Evolutionary conservation across 352 stramenopile genomes (phyloP), one percentile per base, ranked within the genome.

Genomic region (Globisporangium cystogenes): DNA sequence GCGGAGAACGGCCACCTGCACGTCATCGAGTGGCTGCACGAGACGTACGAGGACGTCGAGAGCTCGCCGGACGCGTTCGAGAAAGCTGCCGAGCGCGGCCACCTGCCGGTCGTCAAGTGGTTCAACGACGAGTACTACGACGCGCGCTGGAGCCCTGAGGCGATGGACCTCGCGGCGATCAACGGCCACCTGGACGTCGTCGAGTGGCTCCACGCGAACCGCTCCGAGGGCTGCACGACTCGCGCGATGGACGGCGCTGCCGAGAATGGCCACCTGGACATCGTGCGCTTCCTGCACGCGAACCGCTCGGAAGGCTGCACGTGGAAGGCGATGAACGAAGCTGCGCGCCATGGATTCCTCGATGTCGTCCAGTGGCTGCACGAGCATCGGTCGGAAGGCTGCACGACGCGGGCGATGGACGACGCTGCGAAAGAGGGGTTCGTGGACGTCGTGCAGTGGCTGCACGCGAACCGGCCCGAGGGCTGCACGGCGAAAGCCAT

Each of bases 391-490:
- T 24, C 2, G 0, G 58, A 66, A 50, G 62, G 62, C n/a, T 69
- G 62, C 31, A 67, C 55, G 23, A 62, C 52, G 15, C 26, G 50
- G 15, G 62, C 62, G 6, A 70, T 70, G 37, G 62, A 70, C n/a
- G 47, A 33, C 12, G 62, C 62, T 0, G 75, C 74, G 12, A 26
- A 40, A 12, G 46, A 53, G 20, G 53, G 53, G 7, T 29, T 47
- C 18, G 21, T 59, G 1, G 35, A 53, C 2, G 46, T 53, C 10
- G 53, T 53, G 5, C 53, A 59, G 37, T 59, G 53, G 53, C 45
- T 59, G 7, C 45, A 54, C n/a, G 14, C 14, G 0, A 31, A 59
- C 29, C 45, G 45, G 6, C 6, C 4, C 4, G 53, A 59, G 39
- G 53, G 53, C 45, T 59, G 53, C 18, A 48, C 53, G n/a, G 36